Evolutionary conservation across 306 rosid species (phyloP).

Genomic region (Betula pendula): DNA sequence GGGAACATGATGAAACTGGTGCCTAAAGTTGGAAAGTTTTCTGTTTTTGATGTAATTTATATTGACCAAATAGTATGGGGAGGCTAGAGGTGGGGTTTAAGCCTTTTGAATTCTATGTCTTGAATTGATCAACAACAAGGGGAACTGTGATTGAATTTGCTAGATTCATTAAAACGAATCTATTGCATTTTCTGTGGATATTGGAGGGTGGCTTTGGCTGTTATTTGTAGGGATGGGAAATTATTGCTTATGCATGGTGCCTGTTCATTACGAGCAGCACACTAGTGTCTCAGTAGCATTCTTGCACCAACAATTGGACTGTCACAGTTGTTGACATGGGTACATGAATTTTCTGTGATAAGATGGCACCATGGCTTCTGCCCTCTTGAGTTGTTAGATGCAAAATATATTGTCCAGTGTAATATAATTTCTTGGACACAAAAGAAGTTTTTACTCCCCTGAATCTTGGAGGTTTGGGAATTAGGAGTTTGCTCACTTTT

Average conservation of each 20-base stretch:
- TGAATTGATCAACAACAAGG: neutral
- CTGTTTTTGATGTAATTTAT: neutral
- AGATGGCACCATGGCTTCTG: slow-evolving; percentile 2
- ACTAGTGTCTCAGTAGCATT: neutral
- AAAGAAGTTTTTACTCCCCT: no score
- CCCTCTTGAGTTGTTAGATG: neutral
- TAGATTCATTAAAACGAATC: neutral
- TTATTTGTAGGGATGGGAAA: neutral
- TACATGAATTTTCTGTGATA: slow-evolving; percentile 16
- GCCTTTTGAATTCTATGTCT: neutral
- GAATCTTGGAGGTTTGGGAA: no score
- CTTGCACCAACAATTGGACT: neutral
- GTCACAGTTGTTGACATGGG: neutral
- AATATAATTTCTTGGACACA: neutral
- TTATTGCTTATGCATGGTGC: neutral
- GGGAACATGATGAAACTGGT: neutral
- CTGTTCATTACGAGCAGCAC: neutral
- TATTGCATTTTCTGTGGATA: neutral
- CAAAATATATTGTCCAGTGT: slow-evolving; percentile 2
- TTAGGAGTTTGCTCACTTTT: no score
- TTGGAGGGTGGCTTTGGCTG: neutral
- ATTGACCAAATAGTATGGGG: neutral
- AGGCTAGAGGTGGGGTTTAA: neutral
- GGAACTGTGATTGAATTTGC: neutral
- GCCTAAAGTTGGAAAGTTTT: neutral